phyloP scores from a whole-genome alignment of 202 grass and related monocot genomes.

The Schoenoplectus triqueter region DNA sequence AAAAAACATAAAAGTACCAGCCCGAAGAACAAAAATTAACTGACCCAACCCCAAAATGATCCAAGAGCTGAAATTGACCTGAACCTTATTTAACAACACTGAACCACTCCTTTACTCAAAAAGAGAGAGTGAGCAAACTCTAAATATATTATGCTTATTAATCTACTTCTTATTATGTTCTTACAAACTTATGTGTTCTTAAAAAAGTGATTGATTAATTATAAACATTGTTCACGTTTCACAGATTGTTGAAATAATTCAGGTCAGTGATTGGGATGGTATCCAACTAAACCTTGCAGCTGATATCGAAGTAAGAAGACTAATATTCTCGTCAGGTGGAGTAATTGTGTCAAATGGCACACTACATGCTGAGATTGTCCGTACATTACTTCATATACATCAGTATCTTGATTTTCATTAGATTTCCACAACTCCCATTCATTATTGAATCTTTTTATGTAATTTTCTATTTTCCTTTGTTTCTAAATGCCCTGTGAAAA shows the following conservation, averaged over 20 bases:
- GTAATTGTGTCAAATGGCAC: slow-evolving; percentile 74
- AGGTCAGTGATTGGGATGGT: slow-evolving; percentile 93
- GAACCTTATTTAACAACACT: not conserved
- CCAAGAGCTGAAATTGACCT: not conserved
- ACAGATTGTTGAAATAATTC: slow-evolving; percentile 37
- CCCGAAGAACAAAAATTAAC: not conserved
- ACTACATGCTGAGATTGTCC: slow-evolving; percentile 64
- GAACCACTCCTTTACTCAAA: not conserved
- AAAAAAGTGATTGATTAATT: slow-evolving; percentile 38
- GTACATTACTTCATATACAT: slow-evolving; percentile 62
- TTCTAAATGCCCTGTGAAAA: not conserved
- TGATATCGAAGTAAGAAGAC: slow-evolving; percentile 68
- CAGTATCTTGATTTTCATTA: slow-evolving; percentile 26
- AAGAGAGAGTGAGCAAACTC: not conserved
- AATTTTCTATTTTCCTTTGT: not conserved
- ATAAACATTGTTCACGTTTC: slow-evolving; percentile 11
- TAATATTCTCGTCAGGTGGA: slow-evolving; percentile 77
- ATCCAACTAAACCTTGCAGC: slow-evolving; percentile 66
- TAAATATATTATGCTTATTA: not conserved
- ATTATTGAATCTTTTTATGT: not conserved
- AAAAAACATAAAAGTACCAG: not conserved
- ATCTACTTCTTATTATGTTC: not conserved
- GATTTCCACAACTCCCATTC: not conserved
- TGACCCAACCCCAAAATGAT: not conserved
- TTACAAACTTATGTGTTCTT: slow-evolving; percentile 13